phyloP scores from a whole-genome alignment of 306 rosid species.

The Cucurbita argyrosperma region DNA sequence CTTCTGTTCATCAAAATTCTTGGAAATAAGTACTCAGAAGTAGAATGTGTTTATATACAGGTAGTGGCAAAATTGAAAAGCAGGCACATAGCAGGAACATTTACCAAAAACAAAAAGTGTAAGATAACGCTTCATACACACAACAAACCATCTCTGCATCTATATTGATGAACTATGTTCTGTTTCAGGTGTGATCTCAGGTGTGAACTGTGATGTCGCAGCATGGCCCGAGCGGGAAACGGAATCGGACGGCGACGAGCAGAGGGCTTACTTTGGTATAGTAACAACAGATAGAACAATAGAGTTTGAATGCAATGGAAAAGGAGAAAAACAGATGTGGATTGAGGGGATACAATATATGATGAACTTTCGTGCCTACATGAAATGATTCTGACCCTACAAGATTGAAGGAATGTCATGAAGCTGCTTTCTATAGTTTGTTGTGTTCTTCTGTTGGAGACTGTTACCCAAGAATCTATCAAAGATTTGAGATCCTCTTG shows the following conservation, averaged over 20 bases:
- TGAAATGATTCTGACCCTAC: constrained; percentile 9
- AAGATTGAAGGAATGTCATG: background rate
- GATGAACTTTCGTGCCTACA: constrained; percentile 48
- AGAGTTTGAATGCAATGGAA: constrained; percentile 75
- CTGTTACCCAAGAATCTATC: too few relatives aligned
- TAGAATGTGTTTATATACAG: constrained; percentile 27
- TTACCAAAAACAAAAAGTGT: constrained; percentile 84
- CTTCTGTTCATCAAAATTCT: background rate
- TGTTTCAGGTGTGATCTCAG: constrained; percentile 61
- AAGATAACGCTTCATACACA: constrained; percentile 24
- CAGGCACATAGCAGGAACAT: constrained; percentile 80
- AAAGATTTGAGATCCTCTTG: too few relatives aligned
- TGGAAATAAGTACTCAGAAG: constrained; percentile 1
- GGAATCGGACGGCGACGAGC: constrained; percentile 27
- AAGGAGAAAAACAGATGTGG: constrained; percentile 64
- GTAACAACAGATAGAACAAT: constrained; percentile 53
- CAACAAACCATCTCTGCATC: background rate
- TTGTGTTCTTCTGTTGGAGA: too few relatives aligned
- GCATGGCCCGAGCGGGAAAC: constrained; percentile 70
- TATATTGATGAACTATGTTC: background rate
- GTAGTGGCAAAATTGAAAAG: constrained; percentile 86
- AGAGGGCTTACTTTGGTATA: constrained; percentile 68
- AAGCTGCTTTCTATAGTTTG: background rate
- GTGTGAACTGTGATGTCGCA: constrained; percentile 41
- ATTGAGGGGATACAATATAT: constrained; percentile 65